These are phyloP conservation scores for Chamaecyparis obtusa DNA, from an alignment of 75 land plant species.

Conservation along the genomic window DNA sequence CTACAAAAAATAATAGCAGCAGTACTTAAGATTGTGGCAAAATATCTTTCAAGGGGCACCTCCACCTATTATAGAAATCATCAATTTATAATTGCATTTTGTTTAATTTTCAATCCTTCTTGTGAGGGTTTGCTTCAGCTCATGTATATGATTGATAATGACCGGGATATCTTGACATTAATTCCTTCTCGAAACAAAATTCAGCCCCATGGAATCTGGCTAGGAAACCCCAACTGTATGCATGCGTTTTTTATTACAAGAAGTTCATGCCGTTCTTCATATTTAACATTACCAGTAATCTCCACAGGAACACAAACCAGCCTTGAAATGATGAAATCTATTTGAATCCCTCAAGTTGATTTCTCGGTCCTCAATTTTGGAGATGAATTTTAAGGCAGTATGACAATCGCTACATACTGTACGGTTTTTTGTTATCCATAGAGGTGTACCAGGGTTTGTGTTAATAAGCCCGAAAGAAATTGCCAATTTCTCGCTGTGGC, in stretches of 20 bases:
- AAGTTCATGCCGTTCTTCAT: not conserved
- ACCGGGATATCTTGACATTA: not conserved
- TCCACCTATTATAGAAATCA: not conserved
- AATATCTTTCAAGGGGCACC: not conserved
- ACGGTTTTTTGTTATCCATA: slow-evolving; percentile 22
- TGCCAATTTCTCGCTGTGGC: slow-evolving; percentile 32
- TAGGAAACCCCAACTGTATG: not conserved
- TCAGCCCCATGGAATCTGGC: not conserved
- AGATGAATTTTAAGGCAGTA: slow-evolving; percentile 22
- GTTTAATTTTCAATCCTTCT: not conserved
- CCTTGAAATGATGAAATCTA: slow-evolving; percentile 24
- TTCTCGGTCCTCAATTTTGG: slow-evolving; percentile 18
- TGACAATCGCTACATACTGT: slow-evolving; percentile 28
- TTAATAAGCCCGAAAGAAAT: slow-evolving; percentile 24
- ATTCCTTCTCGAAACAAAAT: not conserved
- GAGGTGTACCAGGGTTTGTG: slow-evolving; percentile 23
- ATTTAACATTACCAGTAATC: slow-evolving; percentile 24
- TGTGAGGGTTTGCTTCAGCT: not conserved
- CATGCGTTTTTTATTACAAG: not conserved
- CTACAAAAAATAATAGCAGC: not conserved
- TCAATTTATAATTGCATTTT: not conserved
- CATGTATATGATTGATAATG: not conserved
- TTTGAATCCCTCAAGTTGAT: slow-evolving; percentile 21
- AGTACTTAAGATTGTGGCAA: not conserved
- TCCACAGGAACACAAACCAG: slow-evolving; percentile 29